Evolutionary conservation across 2,329 filamentous ascomycete species (phyloP).

Genomic region (Teratosphaeria epicoccoides): DNA sequence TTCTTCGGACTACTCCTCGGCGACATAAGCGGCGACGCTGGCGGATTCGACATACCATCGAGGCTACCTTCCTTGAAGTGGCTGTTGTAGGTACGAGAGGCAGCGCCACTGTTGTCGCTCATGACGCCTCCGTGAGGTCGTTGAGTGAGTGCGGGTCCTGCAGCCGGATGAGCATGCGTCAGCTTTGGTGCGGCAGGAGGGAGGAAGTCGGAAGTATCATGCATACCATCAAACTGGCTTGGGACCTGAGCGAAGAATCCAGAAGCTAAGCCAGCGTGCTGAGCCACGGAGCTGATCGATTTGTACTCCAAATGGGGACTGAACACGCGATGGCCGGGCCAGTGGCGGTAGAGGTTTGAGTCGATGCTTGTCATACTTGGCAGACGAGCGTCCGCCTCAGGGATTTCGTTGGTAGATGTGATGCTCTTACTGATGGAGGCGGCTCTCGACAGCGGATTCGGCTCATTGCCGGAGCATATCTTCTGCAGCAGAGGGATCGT

Average conservation of each 20-base stretch:
- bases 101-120: neutral
- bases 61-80: conserved; percentile 17
- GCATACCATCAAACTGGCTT: conserved; percentile 22
- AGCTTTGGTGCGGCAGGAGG: neutral
- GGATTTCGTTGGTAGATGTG: conserved; percentile 1
- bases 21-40: conserved; percentile 12
- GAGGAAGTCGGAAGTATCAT: conserved; percentile 1
- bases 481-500: neutral
- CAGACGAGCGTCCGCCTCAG: conserved; percentile 11
- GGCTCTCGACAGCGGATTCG: neutral
- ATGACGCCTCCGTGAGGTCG: neutral
- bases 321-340: conserved; percentile 20
- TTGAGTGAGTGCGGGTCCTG: conserved; percentile 3
- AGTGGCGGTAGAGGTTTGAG: conserved; percentile 15
- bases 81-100: conserved; percentile 3
- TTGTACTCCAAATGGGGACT: conserved; percentile 25
- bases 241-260: conserved; percentile 18
- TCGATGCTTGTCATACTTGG: conserved; percentile 20
- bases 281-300: conserved; percentile 20
- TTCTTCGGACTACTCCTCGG: conserved; percentile 11
- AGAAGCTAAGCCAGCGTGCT: conserved; percentile 22
- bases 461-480: conserved; percentile 1
- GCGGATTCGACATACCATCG: conserved; percentile 16
- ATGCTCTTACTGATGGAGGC: conserved; percentile 6
- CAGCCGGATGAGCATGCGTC: conserved; percentile 2